These are phyloP conservation scores for Polytrichum formosum DNA, from an alignment of 225 moss, liverwort and hornwort species.

Conservation along the genomic window DNA sequence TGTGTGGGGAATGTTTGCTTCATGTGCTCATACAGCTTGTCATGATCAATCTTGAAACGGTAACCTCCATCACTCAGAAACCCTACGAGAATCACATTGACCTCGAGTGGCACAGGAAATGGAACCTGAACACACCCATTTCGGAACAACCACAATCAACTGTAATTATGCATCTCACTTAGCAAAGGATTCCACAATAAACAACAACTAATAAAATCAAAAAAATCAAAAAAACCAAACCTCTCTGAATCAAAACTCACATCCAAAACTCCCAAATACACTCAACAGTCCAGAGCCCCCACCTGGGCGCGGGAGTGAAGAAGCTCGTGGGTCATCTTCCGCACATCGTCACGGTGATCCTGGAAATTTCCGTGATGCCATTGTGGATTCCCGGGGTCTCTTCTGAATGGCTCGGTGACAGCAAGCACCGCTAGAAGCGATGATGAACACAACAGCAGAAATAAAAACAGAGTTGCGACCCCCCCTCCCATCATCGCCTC, in stretches of 20 bases:
- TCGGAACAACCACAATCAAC: neutral
- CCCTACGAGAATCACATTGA: conserved; percentile 75
- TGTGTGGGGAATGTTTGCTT: conserved; percentile 61
- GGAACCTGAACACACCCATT: conserved; percentile 48
- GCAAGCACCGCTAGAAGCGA: conserved; percentile 12
- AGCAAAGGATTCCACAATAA: neutral
- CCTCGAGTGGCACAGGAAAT: conserved; percentile 71
- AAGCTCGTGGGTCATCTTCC: conserved; percentile 62
- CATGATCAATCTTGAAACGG: conserved; percentile 63
- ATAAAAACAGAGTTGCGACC: too few species aligned
- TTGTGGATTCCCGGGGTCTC: conserved; percentile 80
- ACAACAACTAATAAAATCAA: neutral
- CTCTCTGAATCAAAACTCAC: neutral
- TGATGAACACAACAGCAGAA: too few species aligned
- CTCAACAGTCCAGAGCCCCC: neutral
- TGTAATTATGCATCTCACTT: neutral
- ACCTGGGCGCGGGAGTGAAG: conserved; percentile 78
- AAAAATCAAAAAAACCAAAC: neutral
- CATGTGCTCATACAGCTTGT: conserved; percentile 61
- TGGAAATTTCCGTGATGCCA: conserved; percentile 91
- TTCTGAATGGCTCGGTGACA: conserved; percentile 64
- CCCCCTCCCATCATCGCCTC: too few species aligned
- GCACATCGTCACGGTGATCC: conserved; percentile 60
- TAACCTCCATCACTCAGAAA: conserved; percentile 83
- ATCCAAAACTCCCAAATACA: neutral